Evolutionary conservation across 1,284 basidiomycete genomes (phyloP), one percentile per base, ranked within the genome.

Genomic region (Phylloboletellus chloephorus): DNA sequence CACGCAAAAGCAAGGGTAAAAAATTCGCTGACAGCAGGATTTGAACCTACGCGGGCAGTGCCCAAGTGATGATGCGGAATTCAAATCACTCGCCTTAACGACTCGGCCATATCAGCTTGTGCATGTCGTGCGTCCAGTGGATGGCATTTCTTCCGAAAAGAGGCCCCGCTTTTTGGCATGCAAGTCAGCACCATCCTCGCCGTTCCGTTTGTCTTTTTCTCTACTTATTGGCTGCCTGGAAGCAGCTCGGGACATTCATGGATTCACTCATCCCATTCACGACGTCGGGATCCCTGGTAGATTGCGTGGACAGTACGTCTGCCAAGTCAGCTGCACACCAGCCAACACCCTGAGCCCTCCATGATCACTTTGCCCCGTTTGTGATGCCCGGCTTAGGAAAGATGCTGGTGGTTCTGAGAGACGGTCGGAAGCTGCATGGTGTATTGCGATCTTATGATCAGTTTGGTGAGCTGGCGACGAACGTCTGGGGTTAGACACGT

Each of bases 271-370:
- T 95, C 57, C 91, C 92, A 38, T 97, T 96, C 68, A 97, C 93
- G 50, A 97, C 93, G 15, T 95, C 92, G 37, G 93, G 93, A 56
- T 91, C 92, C 52, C 79, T 97, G 49, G 88, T 96, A 65, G 93
- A 96, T 76, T 91, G 90, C 66, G 94, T 97, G 70, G 93, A 97
- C 81, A 95, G 93, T 97, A 82, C 82, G 92, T 92, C 70, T 76
- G 64, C 70, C 69, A 65, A 71, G 70, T 73, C 72, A 72, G 68
- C 69, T 74, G 56, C 63, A 65, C 61, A 57, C 64, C 67, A 62
- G 31, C 58, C 54, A 52, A 43, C 67, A 60, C 66, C 73, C 75
- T 79, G 69, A 79, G 72, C 71, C 61, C 31, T 35, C 58, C 48
- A 61, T 64, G 36, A 53, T 49, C 52, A 37, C 52, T 50, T 59